Conservation (phyloP, 768 basidiomycete species). For the Lentinula sp. region DNA sequence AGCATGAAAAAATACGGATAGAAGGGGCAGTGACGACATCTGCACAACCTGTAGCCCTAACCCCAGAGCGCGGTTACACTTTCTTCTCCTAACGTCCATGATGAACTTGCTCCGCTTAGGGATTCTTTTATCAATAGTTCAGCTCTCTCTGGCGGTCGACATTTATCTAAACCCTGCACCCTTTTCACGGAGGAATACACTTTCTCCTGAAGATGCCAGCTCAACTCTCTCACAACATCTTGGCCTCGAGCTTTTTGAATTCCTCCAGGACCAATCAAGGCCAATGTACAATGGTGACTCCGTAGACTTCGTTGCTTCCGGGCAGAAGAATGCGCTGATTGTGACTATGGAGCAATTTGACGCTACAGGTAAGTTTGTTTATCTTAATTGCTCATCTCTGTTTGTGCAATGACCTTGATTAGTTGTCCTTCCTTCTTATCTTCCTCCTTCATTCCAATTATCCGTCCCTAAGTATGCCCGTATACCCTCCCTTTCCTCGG, state of each 20-base stretch:
- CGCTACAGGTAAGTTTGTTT: conserved; percentile 39
- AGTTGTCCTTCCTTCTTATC: conserved; percentile 55
- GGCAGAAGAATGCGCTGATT: conserved; percentile 42
- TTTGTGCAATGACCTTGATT: conserved; percentile 5
- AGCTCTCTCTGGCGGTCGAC: conserved; percentile 42
- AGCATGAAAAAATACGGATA: not conserved
- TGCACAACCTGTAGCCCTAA: not conserved
- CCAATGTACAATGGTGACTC: conserved; percentile 22
- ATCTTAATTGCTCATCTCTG: not conserved
- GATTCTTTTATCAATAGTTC: conserved; percentile 25
- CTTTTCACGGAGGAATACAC: conserved; percentile 25
- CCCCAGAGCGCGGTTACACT: not conserved
- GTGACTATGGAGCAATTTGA: conserved; percentile 52
- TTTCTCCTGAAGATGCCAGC: conserved; percentile 50
- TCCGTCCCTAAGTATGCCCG: conserved; percentile 20
- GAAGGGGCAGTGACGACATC: not conserved
- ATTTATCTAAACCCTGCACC: conserved; percentile 53
- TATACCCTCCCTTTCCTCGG: conserved; percentile 37
- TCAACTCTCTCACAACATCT: conserved; percentile 62
- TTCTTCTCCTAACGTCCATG: not conserved
- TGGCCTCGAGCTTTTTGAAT: conserved; percentile 62
- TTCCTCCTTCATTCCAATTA: conserved; percentile 43
- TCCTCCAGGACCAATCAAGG: conserved; percentile 28
- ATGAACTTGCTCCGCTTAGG: conserved; percentile 4
- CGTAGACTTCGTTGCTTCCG: conserved; percentile 52